Evolutionary conservation across 2,329 filamentous ascomycete species (phyloP).

Genomic region (Gnomoniopsis sp.): DNA sequence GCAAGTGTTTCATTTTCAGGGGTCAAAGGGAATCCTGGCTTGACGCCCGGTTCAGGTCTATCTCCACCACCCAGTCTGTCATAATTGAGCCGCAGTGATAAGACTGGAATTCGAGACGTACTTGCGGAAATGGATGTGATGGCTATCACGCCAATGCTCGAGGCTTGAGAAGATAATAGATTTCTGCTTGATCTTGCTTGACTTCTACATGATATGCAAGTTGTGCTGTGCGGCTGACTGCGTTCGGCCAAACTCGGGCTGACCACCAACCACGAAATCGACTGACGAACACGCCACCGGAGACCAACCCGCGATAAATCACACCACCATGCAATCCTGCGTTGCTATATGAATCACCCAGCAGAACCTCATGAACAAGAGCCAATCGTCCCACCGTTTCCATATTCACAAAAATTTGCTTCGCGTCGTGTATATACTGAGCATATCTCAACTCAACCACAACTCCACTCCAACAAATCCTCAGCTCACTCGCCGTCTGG

Average conservation of each 20-base stretch:
- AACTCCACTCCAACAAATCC: background rate
- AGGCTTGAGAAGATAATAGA: no score
- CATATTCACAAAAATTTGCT: background rate
- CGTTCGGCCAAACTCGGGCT: background rate
- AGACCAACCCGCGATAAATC: background rate
- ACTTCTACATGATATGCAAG: no score
- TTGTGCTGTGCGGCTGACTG: background rate
- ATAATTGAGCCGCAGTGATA: no score
- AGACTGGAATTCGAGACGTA: no score
- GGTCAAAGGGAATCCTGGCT: no score
- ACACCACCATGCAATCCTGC: constrained; percentile 2
- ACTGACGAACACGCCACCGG: constrained; percentile 5
- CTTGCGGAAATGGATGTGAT: no score
- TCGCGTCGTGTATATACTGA: background rate
- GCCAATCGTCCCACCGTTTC: background rate
- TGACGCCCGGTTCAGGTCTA: no score
- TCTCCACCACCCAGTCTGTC: no score
- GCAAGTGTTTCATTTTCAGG: no score
- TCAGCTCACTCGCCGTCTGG: background rate
- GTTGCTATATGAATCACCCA: background rate
- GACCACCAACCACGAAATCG: background rate
- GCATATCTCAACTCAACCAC: background rate
- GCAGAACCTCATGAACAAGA: background rate
- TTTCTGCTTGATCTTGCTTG: no score
- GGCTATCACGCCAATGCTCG: no score